Base-by-base conservation (phyloP, 2,329 filamentous ascomycete genomes). In the Sporothrix luriei region DNA sequence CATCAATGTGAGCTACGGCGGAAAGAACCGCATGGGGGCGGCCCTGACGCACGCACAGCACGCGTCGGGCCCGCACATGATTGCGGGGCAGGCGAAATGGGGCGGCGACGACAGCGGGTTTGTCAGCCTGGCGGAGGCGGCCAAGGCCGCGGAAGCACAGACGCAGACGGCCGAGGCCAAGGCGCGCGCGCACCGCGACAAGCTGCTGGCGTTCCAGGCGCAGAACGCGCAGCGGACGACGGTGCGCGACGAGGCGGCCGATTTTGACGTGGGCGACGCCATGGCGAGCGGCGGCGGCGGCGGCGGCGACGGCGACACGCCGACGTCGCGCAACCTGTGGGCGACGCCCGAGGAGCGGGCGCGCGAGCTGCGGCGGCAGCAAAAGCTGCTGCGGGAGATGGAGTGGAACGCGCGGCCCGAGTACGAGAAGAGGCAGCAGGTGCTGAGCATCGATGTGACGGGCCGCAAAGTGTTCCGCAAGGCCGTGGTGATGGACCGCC, bases 371-470 rank as follows among this genome's bases (percentile, higher is more conserved):
- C 96, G 94, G 79, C 86, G 89, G 70, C 94, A 97, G 79, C 93
- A 97, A 79, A 92, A 91, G 77, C 82, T 94, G 3, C 80, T 97
- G 74, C 83, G 92, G 5, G 92, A 97, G 79, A 89, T 95, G 84
- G 92, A 97, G 75, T 96, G 93, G 89, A 91, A 91, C 74, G 89
- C 91, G 4, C 83, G 87, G 66, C 93, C 93, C 0, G 94, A 96
- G 72, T 97, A 93, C 79, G 94, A 97, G 81, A 97, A 94, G 84
- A 86, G 92, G 70, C 88, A 86, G 74, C 90, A 95, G 71, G 90
- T 97, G 0, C 86, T 96, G 73, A 94, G 91, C 76, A 91, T 97
- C 71, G 93, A 97, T 77, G 81, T 97, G 0, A 88, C 89, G 10
- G 90, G 90, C 0, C 90, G 90, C 21, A 93, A 90, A 75, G 88